These are phyloP conservation scores for Citrus australasica DNA, from an alignment of 345 rosid genomes.

Conservation along the genomic window DNA sequence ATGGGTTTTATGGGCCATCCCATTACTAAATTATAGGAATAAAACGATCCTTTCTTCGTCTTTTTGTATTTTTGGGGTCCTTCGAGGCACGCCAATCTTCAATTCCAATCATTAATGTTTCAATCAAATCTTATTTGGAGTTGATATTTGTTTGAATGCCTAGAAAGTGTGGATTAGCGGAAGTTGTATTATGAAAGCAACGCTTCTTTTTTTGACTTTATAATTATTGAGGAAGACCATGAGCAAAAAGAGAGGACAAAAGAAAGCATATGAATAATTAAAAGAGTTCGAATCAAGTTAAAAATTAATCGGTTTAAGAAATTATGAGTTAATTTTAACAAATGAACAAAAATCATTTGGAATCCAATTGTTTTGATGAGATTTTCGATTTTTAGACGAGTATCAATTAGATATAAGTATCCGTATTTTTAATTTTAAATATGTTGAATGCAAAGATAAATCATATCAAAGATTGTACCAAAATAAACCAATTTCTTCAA, in stretches of 20 bases:
- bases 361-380: background rate
- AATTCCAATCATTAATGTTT: slow-evolving; percentile 25
- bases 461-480: too few relatives aligned
- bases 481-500: too few relatives aligned
- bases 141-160: slow-evolving; percentile 27
- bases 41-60: background rate
- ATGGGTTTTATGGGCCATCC: slow-evolving; percentile 4
- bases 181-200: slow-evolving; percentile 1
- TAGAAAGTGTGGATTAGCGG: slow-evolving; percentile 15
- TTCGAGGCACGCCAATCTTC: slow-evolving; percentile 24
- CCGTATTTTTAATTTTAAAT: too few relatives aligned
- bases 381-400: too few relatives aligned
- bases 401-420: too few relatives aligned
- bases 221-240: slow-evolving; percentile 1
- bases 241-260: background rate
- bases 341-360: too few relatives aligned
- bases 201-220: slow-evolving; percentile 24
- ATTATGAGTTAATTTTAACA: background rate
- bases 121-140: slow-evolving; percentile 14
- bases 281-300: background rate
- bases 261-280: background rate
- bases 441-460: too few relatives aligned
- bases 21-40: background rate
- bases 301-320: too few relatives aligned
- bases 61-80: slow-evolving; percentile 6